Conservation (phyloP, 495 filamentous ascomycete genomes). For the Tuber microsphaerosporum region DNA sequence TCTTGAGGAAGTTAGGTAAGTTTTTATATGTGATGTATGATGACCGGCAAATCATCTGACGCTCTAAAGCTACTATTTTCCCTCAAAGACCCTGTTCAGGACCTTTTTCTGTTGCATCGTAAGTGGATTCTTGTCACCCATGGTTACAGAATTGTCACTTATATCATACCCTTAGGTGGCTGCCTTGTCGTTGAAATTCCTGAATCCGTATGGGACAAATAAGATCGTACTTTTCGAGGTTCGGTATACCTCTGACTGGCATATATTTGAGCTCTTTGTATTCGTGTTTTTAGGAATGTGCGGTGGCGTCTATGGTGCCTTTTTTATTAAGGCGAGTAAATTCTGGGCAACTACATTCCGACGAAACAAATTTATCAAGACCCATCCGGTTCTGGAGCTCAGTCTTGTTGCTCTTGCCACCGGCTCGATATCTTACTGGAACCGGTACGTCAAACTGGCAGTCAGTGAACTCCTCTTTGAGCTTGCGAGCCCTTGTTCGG, state of each 20-base stretch:
- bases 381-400: slow-evolving; percentile 78
- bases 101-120: slow-evolving; percentile 98
- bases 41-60: slow-evolving; percentile 19
- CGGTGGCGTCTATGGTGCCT: slow-evolving; percentile 74
- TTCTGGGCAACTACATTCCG: slow-evolving; percentile 86
- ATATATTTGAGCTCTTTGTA: slow-evolving; percentile 77
- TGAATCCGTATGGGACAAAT: slow-evolving; percentile 90
- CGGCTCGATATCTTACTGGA: slow-evolving; percentile 85
- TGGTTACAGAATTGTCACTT: slow-evolving; percentile 6
- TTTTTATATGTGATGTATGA: slow-evolving; percentile 13
- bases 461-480: slow-evolving; percentile 88
- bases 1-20: slow-evolving; percentile 75
- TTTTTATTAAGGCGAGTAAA: slow-evolving; percentile 93
- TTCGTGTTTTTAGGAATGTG: slow-evolving; percentile 81
- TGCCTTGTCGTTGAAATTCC: slow-evolving; percentile 80
- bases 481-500: slow-evolving; percentile 73
- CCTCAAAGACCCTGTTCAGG: slow-evolving; percentile 93
- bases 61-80: slow-evolving; percentile 74
- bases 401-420: slow-evolving; percentile 79
- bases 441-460: slow-evolving; percentile 75
- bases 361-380: slow-evolving; percentile 70
- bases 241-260: slow-evolving; percentile 86
- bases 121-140: slow-evolving; percentile 27
- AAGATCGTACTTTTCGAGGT: slow-evolving; percentile 97
- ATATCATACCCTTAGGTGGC: slow-evolving; percentile 49